Evolutionary conservation across 2,329 filamentous ascomycete genomes (phyloP).

Genomic region (Tolypocladium endophyticum): DNA sequence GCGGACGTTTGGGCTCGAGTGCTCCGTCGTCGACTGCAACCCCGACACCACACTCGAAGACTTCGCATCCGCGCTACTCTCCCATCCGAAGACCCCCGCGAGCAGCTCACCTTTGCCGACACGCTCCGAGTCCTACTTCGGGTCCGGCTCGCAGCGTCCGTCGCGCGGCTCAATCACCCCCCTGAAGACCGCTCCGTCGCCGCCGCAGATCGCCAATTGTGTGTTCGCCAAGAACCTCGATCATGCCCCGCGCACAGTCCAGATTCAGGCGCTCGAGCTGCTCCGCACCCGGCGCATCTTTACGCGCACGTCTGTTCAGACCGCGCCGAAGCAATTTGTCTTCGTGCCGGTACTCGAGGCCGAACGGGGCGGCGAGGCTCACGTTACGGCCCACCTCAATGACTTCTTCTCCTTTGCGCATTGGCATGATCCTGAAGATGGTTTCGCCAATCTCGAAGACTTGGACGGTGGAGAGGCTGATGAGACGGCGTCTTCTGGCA

Average conservation of each 20-base stretch:
- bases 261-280: conserved; percentile 71
- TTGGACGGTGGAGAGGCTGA: conserved; percentile 17
- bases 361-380: conserved; percentile 32
- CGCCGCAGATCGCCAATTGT: conserved; percentile 60
- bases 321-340: conserved; percentile 67
- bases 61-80: conserved; percentile 63
- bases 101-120: conserved; percentile 13
- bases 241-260: conserved; percentile 60
- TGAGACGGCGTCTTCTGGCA: conserved; percentile 27
- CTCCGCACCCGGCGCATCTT: conserved; percentile 71
- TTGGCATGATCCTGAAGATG: conserved; percentile 63
- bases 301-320: conserved; percentile 62
- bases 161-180: conserved; percentile 16
- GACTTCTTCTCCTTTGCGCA: conserved; percentile 85
- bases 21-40: conserved; percentile 62
- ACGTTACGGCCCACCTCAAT: conserved; percentile 52
- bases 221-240: conserved; percentile 76
- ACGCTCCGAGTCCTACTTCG: conserved; percentile 20
- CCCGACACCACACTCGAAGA: conserved; percentile 67
- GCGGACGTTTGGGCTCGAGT: conserved; percentile 62
- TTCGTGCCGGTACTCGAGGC: conserved; percentile 62
- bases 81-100: conserved; percentile 13
- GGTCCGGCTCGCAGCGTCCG: conserved; percentile 10
- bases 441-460: conserved; percentile 66
- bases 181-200: conserved; percentile 13